Conservation (phyloP, 495 filamentous ascomycete genomes). For the Penicillium alfredii region DNA sequence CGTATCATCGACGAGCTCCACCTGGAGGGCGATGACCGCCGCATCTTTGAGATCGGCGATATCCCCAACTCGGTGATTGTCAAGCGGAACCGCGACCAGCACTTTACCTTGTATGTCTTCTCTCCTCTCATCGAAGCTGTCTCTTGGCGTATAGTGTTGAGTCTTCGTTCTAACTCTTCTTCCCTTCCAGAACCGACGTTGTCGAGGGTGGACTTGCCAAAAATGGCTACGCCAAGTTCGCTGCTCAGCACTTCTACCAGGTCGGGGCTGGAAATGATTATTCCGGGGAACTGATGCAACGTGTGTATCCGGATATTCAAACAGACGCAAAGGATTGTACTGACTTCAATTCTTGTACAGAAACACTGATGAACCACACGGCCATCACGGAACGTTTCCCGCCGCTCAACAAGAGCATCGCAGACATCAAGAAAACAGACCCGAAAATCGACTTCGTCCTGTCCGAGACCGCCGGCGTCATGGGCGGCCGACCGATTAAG, state of each 20-base stretch:
- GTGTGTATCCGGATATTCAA: too few species aligned
- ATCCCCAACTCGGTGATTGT: conserved; percentile 6
- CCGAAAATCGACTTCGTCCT: conserved; percentile 6
- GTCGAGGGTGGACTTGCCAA: conserved; percentile 3
- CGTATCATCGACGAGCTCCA: conserved; percentile 8
- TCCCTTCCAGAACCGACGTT: conserved; percentile 1
- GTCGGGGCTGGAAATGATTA: neutral
- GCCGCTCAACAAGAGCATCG: neutral
- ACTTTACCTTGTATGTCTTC: conserved; percentile 1
- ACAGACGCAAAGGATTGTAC: too few species aligned
- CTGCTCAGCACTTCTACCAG: conserved; percentile 22
- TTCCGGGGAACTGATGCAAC: conserved; percentile 1
- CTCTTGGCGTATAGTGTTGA: too few species aligned
- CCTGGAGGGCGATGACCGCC: neutral
- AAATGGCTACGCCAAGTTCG: conserved; percentile 13
- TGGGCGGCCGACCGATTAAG: conserved; percentile 1
- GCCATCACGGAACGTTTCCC: conserved; percentile 13
- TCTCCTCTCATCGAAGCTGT: too few species aligned
- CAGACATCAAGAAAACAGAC: conserved; percentile 2
- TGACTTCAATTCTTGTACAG: too few species aligned
- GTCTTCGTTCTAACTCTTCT: too few species aligned
- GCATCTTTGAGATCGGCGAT: conserved; percentile 19
- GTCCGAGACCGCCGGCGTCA: conserved; percentile 8
- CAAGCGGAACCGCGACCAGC: neutral
- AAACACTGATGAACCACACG: conserved; percentile 18